Base-by-base conservation (phyloP, 1,284 basidiomycete species). In the Leucoagaricus sp. region DNA sequence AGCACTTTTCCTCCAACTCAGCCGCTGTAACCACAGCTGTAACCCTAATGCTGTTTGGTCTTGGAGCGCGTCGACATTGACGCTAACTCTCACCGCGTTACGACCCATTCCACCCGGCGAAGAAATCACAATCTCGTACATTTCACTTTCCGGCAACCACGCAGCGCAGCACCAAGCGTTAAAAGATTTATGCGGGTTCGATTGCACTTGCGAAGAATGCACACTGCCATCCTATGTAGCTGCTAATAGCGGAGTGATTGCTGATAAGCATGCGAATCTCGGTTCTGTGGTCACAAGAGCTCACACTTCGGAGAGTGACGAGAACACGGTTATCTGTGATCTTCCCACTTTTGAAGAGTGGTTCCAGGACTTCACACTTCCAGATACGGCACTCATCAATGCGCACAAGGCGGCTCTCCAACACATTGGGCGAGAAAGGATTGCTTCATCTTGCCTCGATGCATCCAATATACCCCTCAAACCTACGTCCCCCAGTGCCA, bases 121-220 rank as follows among this genome's bases (percentile, higher is more conserved):
- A 42, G 76, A 81, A 62, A 75, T 80, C 60, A 79, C 77, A 6
- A 72, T 79, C 26, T 61, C 69, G 0, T 80, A 81, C 63, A 64
- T 69, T 2, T 61, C 68, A 5, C 64, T 61, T 6, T 59, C 70
- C 10, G 64, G 65, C 26, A 58, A 65, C 15, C 54, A 42, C 31
- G 28, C 54, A n/a, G 55, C 65, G 29, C 69, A 75, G 12, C 69
- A 65, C 26, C 53, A 56, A 3, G 44, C 50, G 6, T 67, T 80
- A 12, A 58, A 61, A 8, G 49, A 58, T 1, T 49, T 53, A 33
- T 79, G 72, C 61, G 64, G 63, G 23, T 80, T 80, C 62, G 57
- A 64, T 9, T 81, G 79, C 60, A 53, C 44, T 10, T 80, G 78
- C 63, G 26, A 55, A 1, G 59, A 61, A 21, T 81, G 78, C 54